A percentile compares a stretch with the other conserved stretches of the same genome.
Conservation (phyloP, 1,284 basidiomycete genomes). For the Volvariella surrecta region DNA sequence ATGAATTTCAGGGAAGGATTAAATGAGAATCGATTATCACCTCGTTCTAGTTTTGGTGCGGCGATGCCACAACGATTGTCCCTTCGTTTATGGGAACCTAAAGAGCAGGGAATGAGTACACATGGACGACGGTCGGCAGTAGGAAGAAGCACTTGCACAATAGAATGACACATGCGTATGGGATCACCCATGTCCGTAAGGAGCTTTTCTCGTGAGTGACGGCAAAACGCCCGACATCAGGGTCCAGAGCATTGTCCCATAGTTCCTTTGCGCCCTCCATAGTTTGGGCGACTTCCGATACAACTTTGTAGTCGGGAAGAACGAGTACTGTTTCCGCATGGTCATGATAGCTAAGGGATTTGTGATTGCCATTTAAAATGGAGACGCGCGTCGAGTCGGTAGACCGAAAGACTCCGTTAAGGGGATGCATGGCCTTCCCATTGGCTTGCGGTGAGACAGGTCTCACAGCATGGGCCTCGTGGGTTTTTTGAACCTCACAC, state of each 20-base stretch:
- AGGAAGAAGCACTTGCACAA: constrained; percentile 52
- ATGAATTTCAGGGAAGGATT: constrained; percentile 2
- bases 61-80: constrained; percentile 88
- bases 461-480: constrained; percentile 5
- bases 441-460: constrained; percentile 17
- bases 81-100: constrained; percentile 86
- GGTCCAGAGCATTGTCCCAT: constrained; percentile 56
- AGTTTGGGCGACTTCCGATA: constrained; percentile 60
- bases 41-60: constrained; percentile 74
- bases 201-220: constrained; percentile 30
- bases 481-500: constrained; percentile 22
- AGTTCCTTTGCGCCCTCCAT: constrained; percentile 59
- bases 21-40: constrained; percentile 16
- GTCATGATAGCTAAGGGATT: constrained; percentile 48
- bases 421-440: constrained; percentile 20
- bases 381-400: constrained; percentile 51
- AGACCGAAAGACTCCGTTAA: constrained; percentile 50
- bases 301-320: constrained; percentile 85
- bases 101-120: constrained; percentile 8
- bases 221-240: constrained; percentile 39
- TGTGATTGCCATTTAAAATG: constrained; percentile 77
- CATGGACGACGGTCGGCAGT: constrained; percentile 2
- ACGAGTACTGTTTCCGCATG: constrained; percentile 71
- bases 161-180: constrained; percentile 68
- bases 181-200: constrained; percentile 65